Conservation (phyloP, 2,329 filamentous ascomycete genomes). For the Penicillium sclerotigenum region DNA sequence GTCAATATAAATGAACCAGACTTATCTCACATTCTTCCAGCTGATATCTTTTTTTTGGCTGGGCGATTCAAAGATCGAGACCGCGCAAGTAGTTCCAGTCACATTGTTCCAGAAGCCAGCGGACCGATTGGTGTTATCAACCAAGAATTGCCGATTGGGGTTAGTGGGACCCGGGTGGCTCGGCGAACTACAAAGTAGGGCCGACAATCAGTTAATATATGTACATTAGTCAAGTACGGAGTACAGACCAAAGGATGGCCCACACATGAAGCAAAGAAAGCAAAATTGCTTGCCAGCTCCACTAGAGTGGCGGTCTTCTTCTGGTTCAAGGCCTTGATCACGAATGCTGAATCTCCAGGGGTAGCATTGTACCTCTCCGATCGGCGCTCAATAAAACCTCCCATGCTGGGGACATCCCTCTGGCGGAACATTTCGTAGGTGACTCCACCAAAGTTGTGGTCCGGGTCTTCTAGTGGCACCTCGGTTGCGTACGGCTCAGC, state of each 20-base stretch:
- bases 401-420: slow-evolving; percentile 40
- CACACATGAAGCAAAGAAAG: slow-evolving; percentile 39
- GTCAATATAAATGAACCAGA: neutral
- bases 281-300: slow-evolving; percentile 38
- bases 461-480: slow-evolving; percentile 36
- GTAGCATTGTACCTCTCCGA: slow-evolving; percentile 37
- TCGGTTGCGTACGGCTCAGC: slow-evolving; percentile 37
- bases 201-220: slow-evolving; percentile 9
- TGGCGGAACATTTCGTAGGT: slow-evolving; percentile 41
- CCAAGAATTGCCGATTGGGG: slow-evolving; percentile 40
- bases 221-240: too few species aligned
- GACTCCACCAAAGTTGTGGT: slow-evolving; percentile 33
- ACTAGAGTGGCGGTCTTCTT: slow-evolving; percentile 36
- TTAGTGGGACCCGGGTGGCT: slow-evolving; percentile 43
- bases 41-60: slow-evolving; percentile 35
- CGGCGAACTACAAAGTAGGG: slow-evolving; percentile 26
- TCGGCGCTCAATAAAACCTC: slow-evolving; percentile 40
- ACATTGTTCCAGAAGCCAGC: slow-evolving; percentile 35
- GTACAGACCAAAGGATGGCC: slow-evolving; percentile 1
- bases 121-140: slow-evolving; percentile 33
- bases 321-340: slow-evolving; percentile 39
- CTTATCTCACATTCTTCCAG: slow-evolving; percentile 36
- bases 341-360: slow-evolving; percentile 36
- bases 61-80: slow-evolving; percentile 40
- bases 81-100: slow-evolving; percentile 35